Conservation (phyloP, 2,329 filamentous ascomycete species). For the Hirsutella rhossiliensis region DNA sequence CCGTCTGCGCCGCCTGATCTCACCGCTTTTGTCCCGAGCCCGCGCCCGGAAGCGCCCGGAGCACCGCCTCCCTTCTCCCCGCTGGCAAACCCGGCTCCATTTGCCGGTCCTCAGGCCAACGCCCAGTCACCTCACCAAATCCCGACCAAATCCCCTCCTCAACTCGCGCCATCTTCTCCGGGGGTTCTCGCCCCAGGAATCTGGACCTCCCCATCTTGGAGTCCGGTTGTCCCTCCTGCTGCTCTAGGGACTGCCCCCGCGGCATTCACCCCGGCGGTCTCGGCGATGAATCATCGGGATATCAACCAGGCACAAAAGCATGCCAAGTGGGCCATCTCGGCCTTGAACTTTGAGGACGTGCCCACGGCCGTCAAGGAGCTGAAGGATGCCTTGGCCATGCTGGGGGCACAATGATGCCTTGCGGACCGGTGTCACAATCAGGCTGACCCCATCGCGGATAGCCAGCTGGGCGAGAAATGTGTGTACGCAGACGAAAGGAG, state of each 20-base stretch:
- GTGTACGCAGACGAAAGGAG: not conserved
- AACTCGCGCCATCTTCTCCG: not conserved
- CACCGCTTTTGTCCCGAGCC: slow-evolving; percentile 18
- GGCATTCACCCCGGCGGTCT: slow-evolving; percentile 2
- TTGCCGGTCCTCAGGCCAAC: not conserved
- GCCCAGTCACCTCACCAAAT: not conserved
- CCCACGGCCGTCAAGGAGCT: slow-evolving; percentile 81
- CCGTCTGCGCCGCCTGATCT: slow-evolving; percentile 3
- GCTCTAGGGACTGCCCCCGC: slow-evolving; percentile 3
- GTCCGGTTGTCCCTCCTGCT: not conserved
- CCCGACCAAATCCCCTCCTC: not conserved
- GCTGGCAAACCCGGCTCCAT: not conserved
- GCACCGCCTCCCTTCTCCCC: not conserved
- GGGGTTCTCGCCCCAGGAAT: not conserved
- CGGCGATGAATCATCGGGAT: slow-evolving; percentile 32
- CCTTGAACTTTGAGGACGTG: slow-evolving; percentile 92
- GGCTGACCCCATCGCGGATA: not conserved
- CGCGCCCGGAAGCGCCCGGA: slow-evolving; percentile 18
- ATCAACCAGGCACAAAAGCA: slow-evolving; percentile 84
- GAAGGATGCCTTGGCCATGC: slow-evolving; percentile 54
- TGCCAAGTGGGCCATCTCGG: slow-evolving; percentile 92
- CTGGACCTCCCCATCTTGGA: not conserved
- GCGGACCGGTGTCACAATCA: too few species aligned
- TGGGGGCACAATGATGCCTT: slow-evolving; percentile 44
- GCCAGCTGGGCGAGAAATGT: not conserved